Percentiles rank a stretch among this genome's conserved stretches.
Evolutionary conservation across 2,329 filamentous ascomycete genomes (phyloP).

Genomic region (Pseudocercospora eumusae): DNA sequence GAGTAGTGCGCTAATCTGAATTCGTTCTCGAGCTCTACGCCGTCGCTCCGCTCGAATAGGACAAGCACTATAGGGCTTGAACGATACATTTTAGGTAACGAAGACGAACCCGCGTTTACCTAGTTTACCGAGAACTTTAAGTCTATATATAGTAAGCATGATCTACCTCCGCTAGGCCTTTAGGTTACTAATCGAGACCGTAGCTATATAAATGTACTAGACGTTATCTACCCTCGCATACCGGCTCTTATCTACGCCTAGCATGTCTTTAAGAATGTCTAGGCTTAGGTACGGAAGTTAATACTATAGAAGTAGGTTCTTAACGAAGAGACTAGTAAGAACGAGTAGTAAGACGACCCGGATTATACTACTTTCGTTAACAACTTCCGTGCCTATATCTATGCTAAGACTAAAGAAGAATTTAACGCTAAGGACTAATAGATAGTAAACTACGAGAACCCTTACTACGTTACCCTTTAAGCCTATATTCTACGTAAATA

Average conservation of each 20-base stretch:
- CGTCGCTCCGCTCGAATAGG: too few relatives aligned
- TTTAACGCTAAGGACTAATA: background rate
- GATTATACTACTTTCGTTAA: background rate
- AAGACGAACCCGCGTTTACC: background rate
- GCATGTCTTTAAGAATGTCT: slow-evolving; percentile 5
- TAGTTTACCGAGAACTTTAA: background rate
- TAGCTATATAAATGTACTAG: background rate
- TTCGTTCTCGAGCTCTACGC: too few relatives aligned
- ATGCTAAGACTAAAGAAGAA: background rate
- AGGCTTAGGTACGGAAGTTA: background rate
- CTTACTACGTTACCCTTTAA: background rate
- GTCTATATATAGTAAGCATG: background rate
- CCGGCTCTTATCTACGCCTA: background rate
- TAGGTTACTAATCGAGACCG: background rate
- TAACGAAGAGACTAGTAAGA: background rate
- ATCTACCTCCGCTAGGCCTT: background rate
- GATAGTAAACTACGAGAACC: background rate
- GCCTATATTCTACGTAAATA: background rate
- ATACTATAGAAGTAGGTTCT: background rate
- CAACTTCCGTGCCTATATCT: background rate
- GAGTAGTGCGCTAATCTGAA: too few relatives aligned
- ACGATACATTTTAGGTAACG: background rate
- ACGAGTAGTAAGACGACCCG: background rate
- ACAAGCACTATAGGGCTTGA: too few relatives aligned
- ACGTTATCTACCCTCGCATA: background rate